These are phyloP conservation scores for Escallonia herrerae DNA, from an alignment of 129 eudicot genomes.

Conservation along the genomic window DNA sequence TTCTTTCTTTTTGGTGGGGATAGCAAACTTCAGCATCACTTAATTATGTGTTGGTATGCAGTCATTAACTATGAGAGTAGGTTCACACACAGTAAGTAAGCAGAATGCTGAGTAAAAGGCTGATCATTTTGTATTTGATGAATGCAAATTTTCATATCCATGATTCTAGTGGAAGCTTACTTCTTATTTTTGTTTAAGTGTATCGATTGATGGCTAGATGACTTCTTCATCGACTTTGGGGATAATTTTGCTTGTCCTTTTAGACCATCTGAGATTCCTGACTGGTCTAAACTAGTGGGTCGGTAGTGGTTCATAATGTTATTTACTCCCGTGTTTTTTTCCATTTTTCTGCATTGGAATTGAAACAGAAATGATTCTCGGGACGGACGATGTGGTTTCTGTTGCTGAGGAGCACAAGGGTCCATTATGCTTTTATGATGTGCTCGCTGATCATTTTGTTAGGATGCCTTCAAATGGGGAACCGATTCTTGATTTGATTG, in stretches of 20 bases:
- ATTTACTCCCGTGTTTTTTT: neutral
- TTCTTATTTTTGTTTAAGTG: too few relatives aligned
- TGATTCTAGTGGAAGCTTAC: too few relatives aligned
- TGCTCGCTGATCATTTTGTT: constrained; percentile 87
- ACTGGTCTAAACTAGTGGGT: neutral
- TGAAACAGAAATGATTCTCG: constrained; percentile 77
- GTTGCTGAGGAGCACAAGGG: constrained; percentile 30
- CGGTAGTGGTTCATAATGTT: neutral
- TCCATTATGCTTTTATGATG: constrained; percentile 76
- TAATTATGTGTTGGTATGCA: too few relatives aligned
- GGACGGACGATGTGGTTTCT: constrained; percentile 47
- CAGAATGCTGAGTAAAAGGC: too few relatives aligned
- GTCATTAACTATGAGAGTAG: too few relatives aligned
- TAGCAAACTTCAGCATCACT: too few relatives aligned
- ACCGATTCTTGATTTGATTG: constrained; percentile 75
- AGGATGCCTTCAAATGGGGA: constrained; percentile 59
- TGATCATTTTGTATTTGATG: too few relatives aligned
- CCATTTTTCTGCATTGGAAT: constrained; percentile 15
- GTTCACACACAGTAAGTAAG: too few relatives aligned
- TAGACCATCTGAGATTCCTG: neutral
- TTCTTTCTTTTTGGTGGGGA: too few relatives aligned
- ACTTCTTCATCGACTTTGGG: neutral
- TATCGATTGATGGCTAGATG: too few relatives aligned
- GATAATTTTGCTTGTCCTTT: constrained; percentile 4
- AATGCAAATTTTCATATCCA: too few relatives aligned